phyloP scores from a whole-genome alignment of 2,329 filamentous ascomycete genomes.

The Aspergillus bombycis region DNA sequence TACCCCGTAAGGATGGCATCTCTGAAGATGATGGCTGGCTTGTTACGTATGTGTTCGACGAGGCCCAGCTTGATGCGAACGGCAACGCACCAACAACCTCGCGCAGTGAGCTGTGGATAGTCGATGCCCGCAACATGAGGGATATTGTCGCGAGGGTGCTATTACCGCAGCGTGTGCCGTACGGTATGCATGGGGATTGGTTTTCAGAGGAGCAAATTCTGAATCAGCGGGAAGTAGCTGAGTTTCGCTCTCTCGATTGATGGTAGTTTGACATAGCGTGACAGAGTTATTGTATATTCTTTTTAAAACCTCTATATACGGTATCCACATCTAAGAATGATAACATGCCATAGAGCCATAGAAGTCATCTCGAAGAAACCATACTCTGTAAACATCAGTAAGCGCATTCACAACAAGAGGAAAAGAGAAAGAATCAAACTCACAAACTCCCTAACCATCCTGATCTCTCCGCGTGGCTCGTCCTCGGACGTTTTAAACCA shows the following conservation, averaged over 20 bases:
- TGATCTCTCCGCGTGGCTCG: neutral
- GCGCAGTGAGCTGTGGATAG: constrained; percentile 67
- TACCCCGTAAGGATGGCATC: constrained; percentile 48
- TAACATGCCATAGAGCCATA: neutral
- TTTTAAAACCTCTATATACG: neutral
- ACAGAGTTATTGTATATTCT: neutral
- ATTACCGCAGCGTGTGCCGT: constrained; percentile 69
- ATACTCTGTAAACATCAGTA: neutral
- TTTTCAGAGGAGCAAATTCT: constrained; percentile 58
- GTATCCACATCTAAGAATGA: neutral
- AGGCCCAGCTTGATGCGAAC: constrained; percentile 60
- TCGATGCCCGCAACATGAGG: constrained; percentile 66
- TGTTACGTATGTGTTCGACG: constrained; percentile 71
- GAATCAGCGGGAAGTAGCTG: constrained; percentile 44
- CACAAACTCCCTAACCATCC: constrained; percentile 5
- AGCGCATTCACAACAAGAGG: neutral
- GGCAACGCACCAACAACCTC: constrained; percentile 52
- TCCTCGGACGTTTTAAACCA: neutral
- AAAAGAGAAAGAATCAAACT: neutral
- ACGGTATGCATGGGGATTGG: constrained; percentile 69
- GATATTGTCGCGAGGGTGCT: constrained; percentile 57
- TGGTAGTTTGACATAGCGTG: neutral
- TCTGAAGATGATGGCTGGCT: constrained; percentile 69
- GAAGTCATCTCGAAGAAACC: neutral
- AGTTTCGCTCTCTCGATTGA: neutral